Conservation (phyloP, 2,329 filamentous ascomycete species). For the Cadophora luteo-olivacea region DNA sequence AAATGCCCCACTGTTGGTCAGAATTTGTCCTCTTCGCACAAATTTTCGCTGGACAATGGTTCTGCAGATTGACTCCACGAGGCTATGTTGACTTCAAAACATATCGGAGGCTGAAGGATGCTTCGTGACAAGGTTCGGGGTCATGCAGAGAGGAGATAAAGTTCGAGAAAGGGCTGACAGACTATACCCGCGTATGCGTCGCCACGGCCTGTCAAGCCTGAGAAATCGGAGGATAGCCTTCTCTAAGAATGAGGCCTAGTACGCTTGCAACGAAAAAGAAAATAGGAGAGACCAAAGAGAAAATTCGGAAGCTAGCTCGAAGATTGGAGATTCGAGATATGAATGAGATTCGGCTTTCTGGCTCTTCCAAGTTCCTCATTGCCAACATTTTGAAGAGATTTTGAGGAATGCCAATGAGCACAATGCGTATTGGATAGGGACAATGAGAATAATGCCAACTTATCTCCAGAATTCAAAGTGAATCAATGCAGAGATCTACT, state of each 20-base stretch:
- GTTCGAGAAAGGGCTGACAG: neutral
- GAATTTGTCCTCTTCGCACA: no score
- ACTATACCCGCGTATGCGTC: no score
- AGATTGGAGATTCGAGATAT: no score
- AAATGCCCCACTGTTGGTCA: neutral
- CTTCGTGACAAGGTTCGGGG: neutral
- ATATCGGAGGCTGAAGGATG: neutral
- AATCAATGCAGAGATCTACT: neutral
- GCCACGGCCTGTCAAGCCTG: no score
- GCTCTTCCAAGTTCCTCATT: neutral
- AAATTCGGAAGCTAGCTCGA: no score
- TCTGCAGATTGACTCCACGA: no score
- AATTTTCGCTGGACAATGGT: no score
- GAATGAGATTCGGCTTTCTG: neutral
- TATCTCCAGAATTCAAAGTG: neutral
- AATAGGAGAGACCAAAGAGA: no score
- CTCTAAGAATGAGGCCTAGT: neutral
- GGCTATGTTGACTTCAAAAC: neutral
- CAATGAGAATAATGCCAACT: neutral
- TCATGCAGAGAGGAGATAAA: neutral
- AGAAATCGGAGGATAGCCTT: neutral
- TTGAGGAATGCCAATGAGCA: neutral
- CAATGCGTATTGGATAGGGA: no score
- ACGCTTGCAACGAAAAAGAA: no score
- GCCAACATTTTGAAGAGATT: neutral